phyloP scores from a whole-genome alignment of 768 basidiomycete genomes.

The Trametes villosa region DNA sequence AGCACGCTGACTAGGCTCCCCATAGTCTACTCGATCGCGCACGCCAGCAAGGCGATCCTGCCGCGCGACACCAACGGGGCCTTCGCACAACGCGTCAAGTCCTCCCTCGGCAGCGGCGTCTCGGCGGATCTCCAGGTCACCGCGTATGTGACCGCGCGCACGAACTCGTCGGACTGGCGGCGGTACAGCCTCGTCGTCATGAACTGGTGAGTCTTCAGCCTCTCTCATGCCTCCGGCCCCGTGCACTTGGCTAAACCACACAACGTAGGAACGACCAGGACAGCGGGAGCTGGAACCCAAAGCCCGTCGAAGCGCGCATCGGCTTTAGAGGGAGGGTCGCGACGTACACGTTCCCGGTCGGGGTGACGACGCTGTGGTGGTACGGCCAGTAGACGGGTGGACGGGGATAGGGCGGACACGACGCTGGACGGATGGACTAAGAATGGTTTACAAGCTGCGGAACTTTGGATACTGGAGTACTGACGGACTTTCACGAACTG shows the following conservation, averaged over 20 bases:
- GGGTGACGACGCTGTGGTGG: constrained; percentile 63
- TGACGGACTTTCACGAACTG: too few relatives aligned
- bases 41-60: constrained; percentile 72
- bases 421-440: too few relatives aligned
- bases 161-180: constrained; percentile 55
- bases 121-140: constrained; percentile 62
- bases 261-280: constrained; percentile 49
- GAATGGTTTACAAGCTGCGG: too few relatives aligned
- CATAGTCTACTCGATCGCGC: constrained; percentile 71
- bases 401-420: too few relatives aligned
- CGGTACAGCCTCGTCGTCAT: constrained; percentile 75
- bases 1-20: neutral
- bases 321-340: constrained; percentile 66
- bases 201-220: constrained; percentile 52
- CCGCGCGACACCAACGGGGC: constrained; percentile 71
- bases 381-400: too few relatives aligned
- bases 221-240: neutral
- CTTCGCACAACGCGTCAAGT: constrained; percentile 70
- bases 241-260: neutral
- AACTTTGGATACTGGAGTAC: too few relatives aligned
- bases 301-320: constrained; percentile 60
- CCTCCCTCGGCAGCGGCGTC: constrained; percentile 59
- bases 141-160: constrained; percentile 65
- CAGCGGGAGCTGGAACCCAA: constrained; percentile 56
- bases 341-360: constrained; percentile 77